Base-by-base conservation (phyloP, 1,284 basidiomycete genomes). In the Coniferiporia weirii region DNA sequence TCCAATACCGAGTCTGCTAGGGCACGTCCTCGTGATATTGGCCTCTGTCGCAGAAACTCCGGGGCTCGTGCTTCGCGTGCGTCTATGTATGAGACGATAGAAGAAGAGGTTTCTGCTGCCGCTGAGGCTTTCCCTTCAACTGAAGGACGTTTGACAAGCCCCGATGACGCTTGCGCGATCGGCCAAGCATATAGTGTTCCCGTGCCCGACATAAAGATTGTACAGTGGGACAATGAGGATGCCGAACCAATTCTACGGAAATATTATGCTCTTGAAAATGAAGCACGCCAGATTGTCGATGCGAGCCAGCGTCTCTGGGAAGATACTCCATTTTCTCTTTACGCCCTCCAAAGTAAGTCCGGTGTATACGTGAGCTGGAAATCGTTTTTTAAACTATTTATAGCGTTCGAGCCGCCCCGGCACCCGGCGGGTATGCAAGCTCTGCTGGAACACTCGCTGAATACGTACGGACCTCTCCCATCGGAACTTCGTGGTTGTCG, bases 71-170 rank as follows among this genome's bases (percentile, higher is more conserved):
- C 79, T 12, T 86, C 86, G 9, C 77, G 85, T 2, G 75, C 59
- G 0, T 91, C 89, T 0, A 77, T 89, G 0, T 90, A 89, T 61
- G 88, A 90, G 67, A 90, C 85, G 0, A 91, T 92, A 56, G 77
- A 88, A 54, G 88, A 91, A 63, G 89, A 91, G 63, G 69, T 76
- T 6, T 75, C 76, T 1, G 69, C 69, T 0, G 49, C 65, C 4
- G 66, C 66, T 2, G 73, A 71, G 52, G 72, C 77, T 1, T 70
- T 76, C 0, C 75, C 43, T 75, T 1, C 71, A 77, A 6, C 64
- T 56, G 43, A 63, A 63, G 53, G 56, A 47, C 2, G 64, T 68
- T 5, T 51, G 64, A 57, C 61, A 55, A 36, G 63, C 58, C 47
- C 49, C 27, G 38, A 62, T 49, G 27, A 57, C 0, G 35, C 69